Base-by-base conservation (phyloP, 352 stramenopile genomes). In the Pythium folliculosum region DNA sequence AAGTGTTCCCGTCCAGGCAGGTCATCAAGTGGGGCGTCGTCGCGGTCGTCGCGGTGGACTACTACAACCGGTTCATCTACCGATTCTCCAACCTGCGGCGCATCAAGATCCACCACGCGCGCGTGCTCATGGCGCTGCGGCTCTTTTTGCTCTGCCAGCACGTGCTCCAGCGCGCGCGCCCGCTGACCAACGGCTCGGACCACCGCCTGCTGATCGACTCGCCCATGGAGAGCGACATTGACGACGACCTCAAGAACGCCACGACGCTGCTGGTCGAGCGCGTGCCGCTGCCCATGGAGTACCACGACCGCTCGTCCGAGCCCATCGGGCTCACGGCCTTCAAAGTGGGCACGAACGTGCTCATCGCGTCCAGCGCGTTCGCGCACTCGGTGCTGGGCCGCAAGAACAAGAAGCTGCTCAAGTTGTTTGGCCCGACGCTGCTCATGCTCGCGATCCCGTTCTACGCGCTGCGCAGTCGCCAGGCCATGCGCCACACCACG, bases 181-280 rank as follows among this genome's bases (percentile, higher is more conserved):
- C 86, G 1, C 76, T 91, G 59, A 86, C 73, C 14, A 89, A 90
- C 43, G 79, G 68, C 25, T 93, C 86, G 19, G 86, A 92, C 63
- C 81, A 90, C 47, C 81, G 88, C 9, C 67, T 95, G 9, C 67
- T 95, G 40, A 95, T 95, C 63, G 85, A 94, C 69, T 82, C 85
- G 56, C 88, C 88, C 1, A 91, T 92, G 72, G 85, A 94, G 56
- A 79, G 85, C 43, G 88, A 95, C 64, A 96, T 96, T 67, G 87
- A 96, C 55, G 88, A 96, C 64, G 82, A 96, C 65, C 60, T 94
- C 37, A 96, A 96, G 68, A 92, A 92, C 52, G 88, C 88, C 27
- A 94, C 85, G 49, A 78, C 80, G 19, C 61, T 96, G 52, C 72
- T 96, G 21, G 75, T 96, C 12, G 86, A 96, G 54, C 75, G 84